A percentile compares a stretch with the other conserved stretches of the same genome.
phyloP scores from a whole-genome alignment of 495 filamentous ascomycete species.

The Symbiotaphrina buchneri region DNA sequence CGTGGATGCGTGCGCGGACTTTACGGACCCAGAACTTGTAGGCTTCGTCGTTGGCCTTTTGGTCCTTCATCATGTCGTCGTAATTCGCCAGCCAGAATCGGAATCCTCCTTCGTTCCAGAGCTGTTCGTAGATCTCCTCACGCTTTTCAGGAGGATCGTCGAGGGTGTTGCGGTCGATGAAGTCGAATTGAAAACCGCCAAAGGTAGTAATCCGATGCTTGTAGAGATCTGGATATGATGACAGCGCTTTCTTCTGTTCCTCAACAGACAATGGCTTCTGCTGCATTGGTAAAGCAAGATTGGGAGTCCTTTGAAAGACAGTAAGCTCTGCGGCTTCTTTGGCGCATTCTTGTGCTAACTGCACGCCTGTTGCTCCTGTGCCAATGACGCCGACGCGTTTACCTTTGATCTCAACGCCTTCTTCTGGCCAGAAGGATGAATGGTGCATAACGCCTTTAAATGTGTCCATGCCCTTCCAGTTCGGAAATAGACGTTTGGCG shows the following conservation, averaged over 20 bases:
- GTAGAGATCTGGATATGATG: constrained; percentile 21
- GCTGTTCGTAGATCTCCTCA: constrained; percentile 19
- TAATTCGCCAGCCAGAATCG: constrained; percentile 25
- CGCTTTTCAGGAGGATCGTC: constrained; percentile 25
- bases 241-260: constrained; percentile 16
- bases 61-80: constrained; percentile 22
- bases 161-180: constrained; percentile 15
- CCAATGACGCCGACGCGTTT: constrained; percentile 34
- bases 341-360: constrained; percentile 19
- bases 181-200: constrained; percentile 22
- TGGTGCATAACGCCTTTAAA: constrained; percentile 23
- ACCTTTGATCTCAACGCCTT: constrained; percentile 19
- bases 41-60: constrained; percentile 20
- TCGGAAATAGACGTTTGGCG: constrained; percentile 15
- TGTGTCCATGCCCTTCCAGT: constrained; percentile 15
- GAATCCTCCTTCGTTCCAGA: constrained; percentile 27
- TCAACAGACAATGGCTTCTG: constrained; percentile 19
- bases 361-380: constrained; percentile 32
- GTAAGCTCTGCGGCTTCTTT: constrained; percentile 15
- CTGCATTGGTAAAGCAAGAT: constrained; percentile 28
- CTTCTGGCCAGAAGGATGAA: constrained; percentile 28
- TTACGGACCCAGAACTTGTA: constrained; percentile 21
- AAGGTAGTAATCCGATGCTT: constrained; percentile 19
- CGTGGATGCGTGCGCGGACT: constrained; percentile 19
- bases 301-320: constrained; percentile 31